Evolutionary conservation across 176 grass and related monocot species (phyloP).

Genomic region (Triticum timopheevii): DNA sequence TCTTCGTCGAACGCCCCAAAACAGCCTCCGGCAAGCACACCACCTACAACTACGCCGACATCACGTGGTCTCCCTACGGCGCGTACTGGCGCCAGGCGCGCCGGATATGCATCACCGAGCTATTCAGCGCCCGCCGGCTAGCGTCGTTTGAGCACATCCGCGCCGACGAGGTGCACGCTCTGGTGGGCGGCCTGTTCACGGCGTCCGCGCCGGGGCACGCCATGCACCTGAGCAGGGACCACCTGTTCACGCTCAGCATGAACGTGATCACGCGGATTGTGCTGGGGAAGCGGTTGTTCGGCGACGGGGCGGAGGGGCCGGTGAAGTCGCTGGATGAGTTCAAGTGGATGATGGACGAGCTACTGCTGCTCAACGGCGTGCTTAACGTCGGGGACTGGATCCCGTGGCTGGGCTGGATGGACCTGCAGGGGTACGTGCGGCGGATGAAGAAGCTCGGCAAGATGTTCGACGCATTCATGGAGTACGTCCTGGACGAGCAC

Average conservation of each 20-base stretch:
- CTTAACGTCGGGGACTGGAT: constrained; percentile 53
- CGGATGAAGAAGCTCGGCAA: constrained; percentile 43
- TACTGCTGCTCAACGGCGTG: constrained; percentile 45
- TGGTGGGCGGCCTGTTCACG: constrained; percentile 8
- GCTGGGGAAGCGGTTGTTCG: constrained; percentile 32
- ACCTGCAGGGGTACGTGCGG: constrained; percentile 51
- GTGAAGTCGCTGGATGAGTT: constrained; percentile 42
- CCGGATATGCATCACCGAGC: constrained; percentile 39
- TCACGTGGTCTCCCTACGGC: constrained; percentile 47
- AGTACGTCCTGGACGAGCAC: constrained; percentile 44
- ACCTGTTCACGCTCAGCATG: constrained; percentile 36
- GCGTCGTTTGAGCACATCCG: constrained; percentile 44
- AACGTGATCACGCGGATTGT: constrained; percentile 50
- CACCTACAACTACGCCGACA: constrained; percentile 45
- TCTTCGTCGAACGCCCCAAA: constrained; percentile 36
- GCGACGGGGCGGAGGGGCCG: not conserved
- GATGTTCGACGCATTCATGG: constrained; percentile 37
- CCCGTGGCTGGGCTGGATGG: constrained; percentile 39
- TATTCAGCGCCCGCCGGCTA: constrained; percentile 38
- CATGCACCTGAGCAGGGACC: constrained; percentile 31
- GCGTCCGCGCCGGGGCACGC: not conserved
- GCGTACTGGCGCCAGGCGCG: constrained; percentile 49
- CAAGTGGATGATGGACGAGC: constrained; percentile 43
- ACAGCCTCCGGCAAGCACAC: constrained; percentile 41
- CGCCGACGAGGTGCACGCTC: constrained; percentile 25